A percentile compares a stretch with the other conserved stretches of the same genome.
phyloP scores from a whole-genome alignment of 2,329 filamentous ascomycete genomes.

The Plenodomus biglobosus region DNA sequence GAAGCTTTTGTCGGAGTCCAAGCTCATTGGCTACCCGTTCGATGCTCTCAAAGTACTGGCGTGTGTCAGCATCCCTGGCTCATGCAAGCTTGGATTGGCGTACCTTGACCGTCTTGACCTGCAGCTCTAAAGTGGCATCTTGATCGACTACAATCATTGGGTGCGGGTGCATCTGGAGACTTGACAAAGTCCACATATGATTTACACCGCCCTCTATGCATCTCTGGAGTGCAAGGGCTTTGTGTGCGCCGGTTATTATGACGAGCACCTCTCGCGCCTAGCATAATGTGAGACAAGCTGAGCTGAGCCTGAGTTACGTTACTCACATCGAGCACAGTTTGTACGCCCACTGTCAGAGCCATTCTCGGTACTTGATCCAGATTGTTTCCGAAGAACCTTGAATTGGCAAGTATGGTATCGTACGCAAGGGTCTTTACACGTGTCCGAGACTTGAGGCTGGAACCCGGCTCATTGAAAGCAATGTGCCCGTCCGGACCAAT shows the following conservation, averaged over 20 bases:
- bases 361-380: constrained; percentile 73
- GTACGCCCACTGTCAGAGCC: constrained; percentile 81
- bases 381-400: constrained; percentile 78
- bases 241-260: constrained; percentile 79
- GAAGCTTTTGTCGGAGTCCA: constrained; percentile 50
- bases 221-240: constrained; percentile 75
- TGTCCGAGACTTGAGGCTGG: constrained; percentile 73
- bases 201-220: constrained; percentile 81
- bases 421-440: constrained; percentile 85
- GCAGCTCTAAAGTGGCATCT: constrained; percentile 58
- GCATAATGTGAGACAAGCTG: constrained; percentile 16
- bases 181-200: constrained; percentile 88
- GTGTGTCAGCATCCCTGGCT: constrained; percentile 7
- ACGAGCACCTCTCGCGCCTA: constrained; percentile 75
- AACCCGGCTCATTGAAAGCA: constrained; percentile 88
- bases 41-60: constrained; percentile 53
- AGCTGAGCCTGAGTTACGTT: constrained; percentile 6
- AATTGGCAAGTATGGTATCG: constrained; percentile 84
- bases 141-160: constrained; percentile 83
- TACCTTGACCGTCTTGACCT: constrained; percentile 49
- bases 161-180: constrained; percentile 76
- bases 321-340: constrained; percentile 71
- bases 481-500: constrained; percentile 87
- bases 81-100: constrained; percentile 1
- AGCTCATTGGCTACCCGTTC: constrained; percentile 50